Conservation (phyloP, 169 alveolate genomes). For the Hammondia hammondi region DNA sequence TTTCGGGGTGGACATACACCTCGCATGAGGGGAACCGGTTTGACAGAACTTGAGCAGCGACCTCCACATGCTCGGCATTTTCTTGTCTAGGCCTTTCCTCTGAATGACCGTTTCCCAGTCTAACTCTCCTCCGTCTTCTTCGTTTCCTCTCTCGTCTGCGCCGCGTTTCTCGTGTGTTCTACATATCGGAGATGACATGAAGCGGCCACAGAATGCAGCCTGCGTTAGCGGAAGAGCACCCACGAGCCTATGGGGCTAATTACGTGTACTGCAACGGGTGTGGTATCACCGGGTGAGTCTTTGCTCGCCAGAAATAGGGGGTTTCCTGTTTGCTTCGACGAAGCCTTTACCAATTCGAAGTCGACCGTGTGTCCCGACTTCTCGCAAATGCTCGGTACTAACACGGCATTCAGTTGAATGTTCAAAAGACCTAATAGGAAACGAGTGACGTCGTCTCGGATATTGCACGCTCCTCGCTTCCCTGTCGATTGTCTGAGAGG, state of each 20-base stretch:
- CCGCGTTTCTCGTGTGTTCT: neutral
- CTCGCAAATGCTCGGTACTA: too few species aligned
- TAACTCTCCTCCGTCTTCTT: neutral
- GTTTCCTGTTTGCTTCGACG: too few species aligned
- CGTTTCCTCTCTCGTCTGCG: neutral
- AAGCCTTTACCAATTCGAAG: too few species aligned
- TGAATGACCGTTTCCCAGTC: neutral
- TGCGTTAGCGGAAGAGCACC: neutral
- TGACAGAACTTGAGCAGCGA: neutral
- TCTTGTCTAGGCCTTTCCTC: neutral
- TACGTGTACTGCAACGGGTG: conserved; percentile 15
- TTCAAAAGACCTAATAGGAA: too few species aligned
- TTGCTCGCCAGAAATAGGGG: too few species aligned
- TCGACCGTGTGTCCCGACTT: too few species aligned
- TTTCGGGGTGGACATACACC: too few species aligned
- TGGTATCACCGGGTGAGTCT: conserved; percentile 10
- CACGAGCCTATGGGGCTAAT: conserved; percentile 8
- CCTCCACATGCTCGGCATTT: neutral
- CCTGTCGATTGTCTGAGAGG: neutral
- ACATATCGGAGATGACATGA: neutral
- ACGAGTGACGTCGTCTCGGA: too few species aligned
- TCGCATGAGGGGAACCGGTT: too few species aligned
- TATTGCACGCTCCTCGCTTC: neutral
- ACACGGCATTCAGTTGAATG: too few species aligned
- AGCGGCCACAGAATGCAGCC: neutral